Evolutionary conservation across 2,329 filamentous ascomycete species (phyloP).

Genomic region (Chaetomiaceae sp.): DNA sequence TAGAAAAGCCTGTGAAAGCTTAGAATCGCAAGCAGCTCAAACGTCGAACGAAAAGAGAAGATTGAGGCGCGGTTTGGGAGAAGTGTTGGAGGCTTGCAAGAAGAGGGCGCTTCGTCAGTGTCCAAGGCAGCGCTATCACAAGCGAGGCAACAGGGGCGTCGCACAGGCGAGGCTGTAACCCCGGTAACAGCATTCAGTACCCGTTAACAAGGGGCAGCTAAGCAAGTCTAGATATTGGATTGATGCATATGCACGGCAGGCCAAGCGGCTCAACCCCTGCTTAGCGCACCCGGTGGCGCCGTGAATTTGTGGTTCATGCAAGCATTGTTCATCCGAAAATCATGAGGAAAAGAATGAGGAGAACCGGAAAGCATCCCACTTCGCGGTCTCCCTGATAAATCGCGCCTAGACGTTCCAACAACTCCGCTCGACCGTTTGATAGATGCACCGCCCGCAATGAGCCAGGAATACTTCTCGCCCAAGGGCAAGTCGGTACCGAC

Average conservation of each 20-base stretch:
- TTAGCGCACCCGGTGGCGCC: constrained; percentile 7
- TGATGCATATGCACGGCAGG: neutral
- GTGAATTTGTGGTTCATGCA: neutral
- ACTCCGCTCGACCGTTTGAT: constrained; percentile 2
- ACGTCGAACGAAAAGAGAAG: neutral
- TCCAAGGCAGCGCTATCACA: constrained; percentile 6
- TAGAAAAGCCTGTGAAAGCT: neutral
- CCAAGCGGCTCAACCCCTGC: neutral
- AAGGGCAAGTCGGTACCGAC: constrained; percentile 48
- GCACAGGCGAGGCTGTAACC: neutral
- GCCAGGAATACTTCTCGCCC: constrained; percentile 53
- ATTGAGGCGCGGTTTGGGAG: neutral
- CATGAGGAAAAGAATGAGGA: neutral
- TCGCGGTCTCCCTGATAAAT: constrained; percentile 7
- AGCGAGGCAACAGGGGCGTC: neutral
- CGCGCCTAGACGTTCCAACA: neutral
- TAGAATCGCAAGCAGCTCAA: neutral
- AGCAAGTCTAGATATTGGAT: too few species aligned
- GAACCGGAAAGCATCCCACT: constrained; percentile 8
- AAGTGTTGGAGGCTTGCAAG: neutral
- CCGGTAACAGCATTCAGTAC: too few species aligned
- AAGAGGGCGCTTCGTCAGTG: constrained; percentile 6
- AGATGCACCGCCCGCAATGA: constrained; percentile 41
- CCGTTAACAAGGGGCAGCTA: too few species aligned
- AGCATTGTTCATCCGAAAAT: constrained; percentile 13